phyloP scores from a whole-genome alignment of 2,329 filamentous ascomycete genomes.

The Atkinsonella texensis region DNA sequence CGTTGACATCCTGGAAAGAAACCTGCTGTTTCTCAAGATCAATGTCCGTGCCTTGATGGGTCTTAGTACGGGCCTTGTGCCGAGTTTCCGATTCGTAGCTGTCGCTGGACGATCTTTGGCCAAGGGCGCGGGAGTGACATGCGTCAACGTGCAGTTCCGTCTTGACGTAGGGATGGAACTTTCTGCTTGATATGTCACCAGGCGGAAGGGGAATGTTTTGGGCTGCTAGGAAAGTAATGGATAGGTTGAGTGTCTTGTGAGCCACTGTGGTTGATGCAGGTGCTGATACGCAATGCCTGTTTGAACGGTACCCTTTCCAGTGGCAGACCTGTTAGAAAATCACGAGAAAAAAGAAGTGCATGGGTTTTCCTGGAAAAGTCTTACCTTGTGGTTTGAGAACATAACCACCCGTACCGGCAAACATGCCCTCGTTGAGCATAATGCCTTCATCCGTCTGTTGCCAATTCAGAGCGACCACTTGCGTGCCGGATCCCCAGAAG shows the following conservation, averaged over 20 bases:
- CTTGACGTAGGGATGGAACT: constrained; percentile 72
- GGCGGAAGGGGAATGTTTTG: constrained; percentile 60
- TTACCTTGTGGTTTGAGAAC: constrained; percentile 67
- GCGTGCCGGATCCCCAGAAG: constrained; percentile 81
- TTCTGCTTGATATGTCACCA: constrained; percentile 34
- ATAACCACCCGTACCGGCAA: constrained; percentile 71
- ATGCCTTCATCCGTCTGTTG: constrained; percentile 83
- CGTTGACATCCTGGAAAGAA: constrained; percentile 40
- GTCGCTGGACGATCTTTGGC: constrained; percentile 24
- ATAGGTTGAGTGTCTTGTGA: constrained; percentile 53
- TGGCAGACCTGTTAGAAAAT: background rate
- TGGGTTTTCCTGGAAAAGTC: background rate
- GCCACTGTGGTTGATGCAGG: constrained; percentile 20
- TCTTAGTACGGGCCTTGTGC: constrained; percentile 48
- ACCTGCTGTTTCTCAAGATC: constrained; percentile 50
- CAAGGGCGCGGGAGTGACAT: constrained; percentile 30
- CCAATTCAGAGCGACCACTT: constrained; percentile 91
- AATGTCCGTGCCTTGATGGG: constrained; percentile 44
- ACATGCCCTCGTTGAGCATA: constrained; percentile 95
- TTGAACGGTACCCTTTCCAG: constrained; percentile 19
- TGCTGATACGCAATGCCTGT: constrained; percentile 9
- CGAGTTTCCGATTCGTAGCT: constrained; percentile 29
- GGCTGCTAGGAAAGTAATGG: constrained; percentile 62
- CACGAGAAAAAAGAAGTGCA: background rate
- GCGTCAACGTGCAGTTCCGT: constrained; percentile 73